Base-by-base conservation (phyloP, 495 filamentous ascomycete species). In the Daldinia childiae region DNA sequence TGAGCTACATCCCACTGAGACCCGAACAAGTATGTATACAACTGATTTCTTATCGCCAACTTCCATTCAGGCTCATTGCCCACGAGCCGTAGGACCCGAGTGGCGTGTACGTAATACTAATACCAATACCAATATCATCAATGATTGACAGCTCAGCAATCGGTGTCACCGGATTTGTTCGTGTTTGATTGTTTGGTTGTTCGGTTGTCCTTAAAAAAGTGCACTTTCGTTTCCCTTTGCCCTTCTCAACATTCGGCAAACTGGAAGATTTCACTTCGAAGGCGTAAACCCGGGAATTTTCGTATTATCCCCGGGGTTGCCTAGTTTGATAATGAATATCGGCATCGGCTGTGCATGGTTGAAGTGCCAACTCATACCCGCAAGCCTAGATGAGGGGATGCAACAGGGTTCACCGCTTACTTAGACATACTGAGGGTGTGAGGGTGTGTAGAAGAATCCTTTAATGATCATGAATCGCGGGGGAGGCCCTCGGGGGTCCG, bases 91-190 rank as follows among this genome's bases (percentile, higher is more conserved):
- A 48, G 58, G 29, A 69, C 71, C 62, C 56, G 71, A 69, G 41
- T 6, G 32, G 11, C 39, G 30, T 57, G 15, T 59, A 38, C 41
- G 70, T 68, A 68, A 73, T 68, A 48, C 65, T 45, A 61, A 61
- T 66, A n/a, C 26, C 50, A 57, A 19, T n/a, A n/a, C n/a, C n/a
- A n/a, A n/a, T n/a, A n/a, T 26, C 26, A 26, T 27, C 9, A 12
- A 64, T 57, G 30, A 63, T 27, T 65, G 71, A 69, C 71, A 73
- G 56, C 71, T 62, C 71, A 73, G 65, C 71, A 62, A 24, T 54
- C 65, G 50, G 71, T 73, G 68, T 62, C 24, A 69, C 71, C 62
- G 62, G 61, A 39, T 65, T 52, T 38, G 36, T 55, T 26, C 48
- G n/a, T 34, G 43, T 45, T 56, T 55, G 19, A 39, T 15, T 17